Base-by-base conservation (phyloP, 805 yeast genomes). In the Saturnispora sekii region DNA sequence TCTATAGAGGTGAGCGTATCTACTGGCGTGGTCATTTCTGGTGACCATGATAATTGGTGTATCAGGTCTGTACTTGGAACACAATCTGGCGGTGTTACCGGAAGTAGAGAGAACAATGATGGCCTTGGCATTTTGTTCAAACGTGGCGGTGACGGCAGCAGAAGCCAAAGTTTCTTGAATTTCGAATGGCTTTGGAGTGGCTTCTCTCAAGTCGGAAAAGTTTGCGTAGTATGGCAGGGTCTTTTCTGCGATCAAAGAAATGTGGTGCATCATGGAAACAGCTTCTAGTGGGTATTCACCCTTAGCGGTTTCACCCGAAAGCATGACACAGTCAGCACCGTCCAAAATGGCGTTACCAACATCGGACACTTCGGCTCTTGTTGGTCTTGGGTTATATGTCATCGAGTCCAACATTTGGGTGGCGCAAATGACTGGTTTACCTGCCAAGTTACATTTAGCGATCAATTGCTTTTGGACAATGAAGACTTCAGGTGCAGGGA, bases 301-400 rank as follows among this genome's bases (percentile, higher is more conserved):
- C 81, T 93, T 93, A 64, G 98, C 98, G 60, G 98, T 93, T 76
- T 93, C 98, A 68, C 98, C 98, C 48, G 95, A 84, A 67, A 93
- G 79, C 98, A 93, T 93, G 66, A 93, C 97, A 84, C 98, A 93
- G 76, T 93, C 98, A 62, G 97, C 97, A 73, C 98, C 98, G 65
- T 93, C 98, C 66, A 93, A 78, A 56, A 93, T 85, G 59, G 98
- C 98, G 72, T 93, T 93, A 73, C 98, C 98, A 53, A 93, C 98
- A 69, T 93, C 98, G 47, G 95, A 83, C 51, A 93, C 98, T 75
- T 93, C 98, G 58, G 98, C 98, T 76, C 98, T 85, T 67, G 98
- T 93, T 71, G 98, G 98, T 73, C 98, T 84, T 69, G 98, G 98
- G 84, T 93, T 93, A 74, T 84, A 87, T 51, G 97, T 93, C 98